A percentile compares a stretch with the other conserved stretches of the same genome.
These are phyloP conservation scores for Coemansia nantahalensis DNA, from an alignment of 192 early-diverging fungal genomes.

Conservation along the genomic window DNA sequence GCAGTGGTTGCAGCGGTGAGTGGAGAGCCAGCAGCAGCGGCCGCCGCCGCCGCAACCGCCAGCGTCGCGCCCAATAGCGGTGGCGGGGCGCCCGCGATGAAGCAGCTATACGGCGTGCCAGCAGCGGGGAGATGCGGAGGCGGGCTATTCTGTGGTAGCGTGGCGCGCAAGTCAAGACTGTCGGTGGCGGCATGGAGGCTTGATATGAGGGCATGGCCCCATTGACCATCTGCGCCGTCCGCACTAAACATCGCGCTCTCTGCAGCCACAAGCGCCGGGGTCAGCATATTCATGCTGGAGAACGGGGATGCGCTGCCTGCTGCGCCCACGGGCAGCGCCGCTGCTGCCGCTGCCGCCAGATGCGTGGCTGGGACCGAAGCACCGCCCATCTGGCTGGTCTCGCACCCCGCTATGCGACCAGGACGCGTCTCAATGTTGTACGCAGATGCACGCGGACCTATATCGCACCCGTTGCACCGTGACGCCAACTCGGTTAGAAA, in stretches of 20 bases:
- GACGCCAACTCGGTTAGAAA: too few relatives aligned
- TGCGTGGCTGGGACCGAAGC: too few relatives aligned
- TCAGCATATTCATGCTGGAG: not conserved
- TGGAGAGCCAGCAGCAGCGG: slow-evolving; percentile 24
- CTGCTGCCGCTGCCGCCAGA: too few relatives aligned
- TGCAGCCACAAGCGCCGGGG: not conserved
- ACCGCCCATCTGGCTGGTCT: too few relatives aligned
- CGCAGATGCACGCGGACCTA: too few relatives aligned
- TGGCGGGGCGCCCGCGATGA: slow-evolving; percentile 4
- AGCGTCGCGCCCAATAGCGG: slow-evolving; percentile 9
- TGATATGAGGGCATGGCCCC: slow-evolving; percentile 39
- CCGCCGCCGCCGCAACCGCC: slow-evolving; percentile 4
- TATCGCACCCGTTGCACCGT: too few relatives aligned
- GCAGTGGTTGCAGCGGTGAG: slow-evolving; percentile 31
- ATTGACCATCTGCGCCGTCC: slow-evolving; percentile 18
- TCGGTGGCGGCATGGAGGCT: slow-evolving; percentile 48
- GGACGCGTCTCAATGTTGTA: too few relatives aligned
- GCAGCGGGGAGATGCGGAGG: slow-evolving; percentile 4
- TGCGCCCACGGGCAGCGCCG: not conserved
- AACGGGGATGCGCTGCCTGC: too few relatives aligned
- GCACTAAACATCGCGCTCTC: slow-evolving; percentile 19
- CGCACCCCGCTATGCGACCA: too few relatives aligned
- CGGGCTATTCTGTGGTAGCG: slow-evolving; percentile 25
- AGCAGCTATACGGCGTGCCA: not conserved
- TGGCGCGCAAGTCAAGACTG: slow-evolving; percentile 51